Evolutionary conservation across 78 protist genomes (phyloP), one percentile per base, ranked within the genome.

Genomic region (Emiliania huxleyi): DNA sequence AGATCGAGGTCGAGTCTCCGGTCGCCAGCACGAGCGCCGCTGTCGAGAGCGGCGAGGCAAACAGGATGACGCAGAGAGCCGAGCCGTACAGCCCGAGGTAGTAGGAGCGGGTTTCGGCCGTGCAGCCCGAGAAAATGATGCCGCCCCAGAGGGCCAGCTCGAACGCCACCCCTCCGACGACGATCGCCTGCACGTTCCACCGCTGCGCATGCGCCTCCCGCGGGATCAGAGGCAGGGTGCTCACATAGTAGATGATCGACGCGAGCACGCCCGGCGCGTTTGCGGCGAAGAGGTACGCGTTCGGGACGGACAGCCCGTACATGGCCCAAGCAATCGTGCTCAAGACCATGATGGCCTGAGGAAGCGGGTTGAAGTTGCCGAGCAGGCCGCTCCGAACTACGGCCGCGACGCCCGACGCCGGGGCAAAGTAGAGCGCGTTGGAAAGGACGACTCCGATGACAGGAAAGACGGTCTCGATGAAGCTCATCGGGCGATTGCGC

Each of bases 41-140:
- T 19, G 89, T 81, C 40, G 89, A 42, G 40, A 81, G 89, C 55
- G 89, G 89, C 42, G 89, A 22, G 35, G 89, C 89, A 38, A 81
- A 81, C 18, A 81, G 33, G 0, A n/a, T 22, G 56, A 81, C 15
- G 89, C 89, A 81, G 23, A 81, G 8, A 8, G 29, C 22, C 40
- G 89, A 25, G 37, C 37, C 89, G 38, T 44, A 44, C 56, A 33
- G 1, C 25, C 89, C 89, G 38, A 81, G 89, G 19, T 12, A 37
- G 23, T 1, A 1, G 4, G 89, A 44, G 12, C 89, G 49, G 44
- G 3, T 38, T 15, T 2, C 26, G 56, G 25, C 56, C 5, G 19
- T 6, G 0, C 6, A 18, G 0, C 26, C 42, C 3, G 3, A 0
- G 22, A 81, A 25, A 0, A 33, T 26, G 5, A 44, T 4, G 29